Conservation (phyloP, 352 stramenopile genomes). For the Albugo candida region DNA sequence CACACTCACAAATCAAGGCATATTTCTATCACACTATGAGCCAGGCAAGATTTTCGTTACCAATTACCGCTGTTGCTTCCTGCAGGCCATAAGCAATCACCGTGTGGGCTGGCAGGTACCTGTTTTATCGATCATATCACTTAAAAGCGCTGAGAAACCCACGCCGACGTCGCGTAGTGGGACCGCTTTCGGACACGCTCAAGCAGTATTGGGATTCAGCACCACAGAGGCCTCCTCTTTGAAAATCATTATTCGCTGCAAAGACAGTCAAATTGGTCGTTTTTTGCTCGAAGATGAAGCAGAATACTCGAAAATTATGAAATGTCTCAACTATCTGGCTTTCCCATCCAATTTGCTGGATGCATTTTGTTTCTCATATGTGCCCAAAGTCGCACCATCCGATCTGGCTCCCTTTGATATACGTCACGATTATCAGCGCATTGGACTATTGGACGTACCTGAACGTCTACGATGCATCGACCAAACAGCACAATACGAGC, state of each 20-base stretch:
- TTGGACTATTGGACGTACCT: conserved; percentile 47
- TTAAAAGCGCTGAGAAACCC: conserved; percentile 29
- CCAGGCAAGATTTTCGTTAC: conserved; percentile 63
- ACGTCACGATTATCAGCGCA: conserved; percentile 52
- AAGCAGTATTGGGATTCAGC: conserved; percentile 32
- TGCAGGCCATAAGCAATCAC: conserved; percentile 18
- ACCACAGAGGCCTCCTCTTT: conserved; percentile 17
- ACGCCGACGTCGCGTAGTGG: conserved; percentile 3
- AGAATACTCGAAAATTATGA: conserved; percentile 59
- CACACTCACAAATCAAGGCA: conserved; percentile 36
- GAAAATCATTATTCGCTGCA: conserved; percentile 59
- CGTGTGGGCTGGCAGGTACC: conserved; percentile 61
- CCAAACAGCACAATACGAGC: conserved; percentile 45
- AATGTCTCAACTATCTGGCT: conserved; percentile 51
- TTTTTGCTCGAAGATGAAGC: conserved; percentile 47
- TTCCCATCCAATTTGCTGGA: conserved; percentile 55
- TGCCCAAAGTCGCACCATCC: conserved; percentile 39
- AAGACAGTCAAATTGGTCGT: conserved; percentile 45
- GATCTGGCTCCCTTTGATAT: conserved; percentile 66
- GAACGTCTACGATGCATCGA: conserved; percentile 56
- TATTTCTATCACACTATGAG: conserved; percentile 46
- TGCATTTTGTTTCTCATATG: conserved; percentile 69
- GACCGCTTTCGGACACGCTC: conserved; percentile 27
- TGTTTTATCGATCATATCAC: conserved; percentile 47
- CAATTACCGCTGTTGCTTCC: conserved; percentile 72